These are phyloP conservation scores for Fragaria ananassa DNA, from an alignment of 306 rosid species.

Conservation along the genomic window DNA sequence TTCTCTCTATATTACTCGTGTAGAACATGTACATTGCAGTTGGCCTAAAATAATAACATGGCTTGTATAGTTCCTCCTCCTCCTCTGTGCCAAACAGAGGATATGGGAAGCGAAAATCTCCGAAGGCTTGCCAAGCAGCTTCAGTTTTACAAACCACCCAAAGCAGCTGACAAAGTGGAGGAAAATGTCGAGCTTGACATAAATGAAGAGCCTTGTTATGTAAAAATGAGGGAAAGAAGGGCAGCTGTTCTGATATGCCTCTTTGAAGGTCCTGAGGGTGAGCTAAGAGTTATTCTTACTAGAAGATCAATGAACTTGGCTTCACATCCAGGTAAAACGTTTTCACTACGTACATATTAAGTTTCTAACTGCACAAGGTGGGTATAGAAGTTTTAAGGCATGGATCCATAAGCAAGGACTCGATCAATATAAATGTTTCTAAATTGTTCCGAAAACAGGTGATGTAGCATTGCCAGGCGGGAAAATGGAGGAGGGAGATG, in stretches of 20 bases:
- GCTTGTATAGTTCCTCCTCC: slow-evolving; percentile 12
- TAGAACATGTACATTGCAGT: background rate
- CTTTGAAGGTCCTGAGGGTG: slow-evolving; percentile 35
- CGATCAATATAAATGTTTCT: background rate
- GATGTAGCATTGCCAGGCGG: slow-evolving; percentile 46
- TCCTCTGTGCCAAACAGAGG: slow-evolving; percentile 5
- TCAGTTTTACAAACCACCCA: slow-evolving; percentile 12
- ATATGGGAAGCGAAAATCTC: slow-evolving; percentile 25
- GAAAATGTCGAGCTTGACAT: background rate
- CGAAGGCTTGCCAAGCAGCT: slow-evolving; percentile 28
- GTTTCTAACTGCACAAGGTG: background rate
- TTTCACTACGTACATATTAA: background rate
- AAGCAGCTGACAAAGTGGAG: background rate
- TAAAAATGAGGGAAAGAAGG: slow-evolving; percentile 23
- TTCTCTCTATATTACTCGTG: background rate
- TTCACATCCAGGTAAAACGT: slow-evolving; percentile 29
- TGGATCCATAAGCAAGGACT: background rate
- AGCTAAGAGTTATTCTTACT: slow-evolving; percentile 36
- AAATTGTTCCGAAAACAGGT: slow-evolving; percentile 19
- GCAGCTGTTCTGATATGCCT: slow-evolving; percentile 42
- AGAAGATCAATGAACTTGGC: slow-evolving; percentile 36
- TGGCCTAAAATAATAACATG: background rate
- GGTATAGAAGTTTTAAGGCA: background rate
- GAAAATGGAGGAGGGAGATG: slow-evolving; percentile 38
- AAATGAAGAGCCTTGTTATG: background rate